Base-by-base conservation (phyloP, 2,329 filamentous ascomycete species). In the Neopestalotiopsis sp. region DNA sequence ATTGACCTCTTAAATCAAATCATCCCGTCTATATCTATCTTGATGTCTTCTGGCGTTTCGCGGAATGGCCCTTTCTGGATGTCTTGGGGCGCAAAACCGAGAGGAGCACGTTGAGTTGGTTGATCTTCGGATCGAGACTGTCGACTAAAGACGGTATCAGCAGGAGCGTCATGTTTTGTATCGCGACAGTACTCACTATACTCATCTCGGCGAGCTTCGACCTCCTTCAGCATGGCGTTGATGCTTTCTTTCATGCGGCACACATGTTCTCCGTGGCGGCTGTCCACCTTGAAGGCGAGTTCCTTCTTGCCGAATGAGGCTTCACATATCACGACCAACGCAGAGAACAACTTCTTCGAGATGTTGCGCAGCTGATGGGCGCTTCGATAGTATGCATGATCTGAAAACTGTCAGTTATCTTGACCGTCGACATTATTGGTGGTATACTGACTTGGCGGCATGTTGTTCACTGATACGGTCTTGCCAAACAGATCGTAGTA, bases 401-500 rank as follows among this genome's bases (percentile, higher is more conserved):
- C 62, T 45, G 17, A 9, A 30, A n/a, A 6, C 24, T 30, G 62
- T 40, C n/a, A 62, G 59, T 38, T 30, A 20, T 17, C 5, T 5
- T 62, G 30, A 14, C 5, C 10, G 10, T 42, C 14, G 67, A 49
- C 57, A 62, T 70, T 42, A 45, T 20, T 28, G 49, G 9, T 9
- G 12, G 49, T 6, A n/a, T 67, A 56, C 65, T 61, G 12, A 66
- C 49, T 45, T 30, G 49, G 65, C n/a, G 24, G 45, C 24, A 49
- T 49, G 13, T 32, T 65, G 9, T 30, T 38, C n/a, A 34, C 40
- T 7, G 59, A 34, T 17, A 34, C 32, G n/a, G 59, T 56, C 74
- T 38, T 34, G 30, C 59, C 59, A 68, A 80, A 75, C 61, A 86
- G 75, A 66, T 86, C 82, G 28, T 81, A 80, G 70, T 87, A 86